Evolutionary conservation across 352 stramenopile genomes (phyloP).

Genomic region (Globisporangium spiculum): DNA sequence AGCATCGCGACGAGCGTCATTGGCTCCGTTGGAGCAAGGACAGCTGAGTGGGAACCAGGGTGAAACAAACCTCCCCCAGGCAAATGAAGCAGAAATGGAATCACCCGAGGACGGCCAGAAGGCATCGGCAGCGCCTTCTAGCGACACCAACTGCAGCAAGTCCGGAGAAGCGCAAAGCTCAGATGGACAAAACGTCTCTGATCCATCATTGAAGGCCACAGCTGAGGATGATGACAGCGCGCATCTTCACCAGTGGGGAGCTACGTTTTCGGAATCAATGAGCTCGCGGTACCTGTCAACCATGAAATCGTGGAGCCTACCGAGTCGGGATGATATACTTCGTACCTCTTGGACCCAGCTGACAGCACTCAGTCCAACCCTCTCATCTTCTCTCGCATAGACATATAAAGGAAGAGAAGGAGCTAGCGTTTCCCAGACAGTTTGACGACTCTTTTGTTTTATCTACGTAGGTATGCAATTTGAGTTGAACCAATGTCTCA

Average conservation of each 20-base stretch:
- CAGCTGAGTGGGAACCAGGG: background rate
- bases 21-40: background rate
- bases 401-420: background rate
- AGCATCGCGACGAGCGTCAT: background rate
- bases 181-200: background rate
- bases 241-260: background rate
- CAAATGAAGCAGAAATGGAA: background rate
- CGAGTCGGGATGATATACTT: slow-evolving; percentile 15
- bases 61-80: background rate
- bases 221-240: slow-evolving; percentile 5
- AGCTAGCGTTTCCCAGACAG: background rate
- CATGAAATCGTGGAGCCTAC: slow-evolving; percentile 14
- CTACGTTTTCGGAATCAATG: background rate
- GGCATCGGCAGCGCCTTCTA: background rate
- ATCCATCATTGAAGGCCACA: background rate
- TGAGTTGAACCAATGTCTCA: slow-evolving; percentile 16
- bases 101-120: background rate
- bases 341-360: slow-evolving; percentile 16
- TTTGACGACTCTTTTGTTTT: background rate
- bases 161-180: background rate
- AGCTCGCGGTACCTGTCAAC: slow-evolving; percentile 17
- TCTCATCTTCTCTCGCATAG: background rate
- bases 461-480: background rate
- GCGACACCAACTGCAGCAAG: background rate
- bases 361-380: background rate